A percentile compares a stretch with the other conserved stretches of the same genome.
These are phyloP conservation scores for Taiwanofungus camphoratus DNA, from an alignment of 1,284 basidiomycete species.

Conservation along the genomic window DNA sequence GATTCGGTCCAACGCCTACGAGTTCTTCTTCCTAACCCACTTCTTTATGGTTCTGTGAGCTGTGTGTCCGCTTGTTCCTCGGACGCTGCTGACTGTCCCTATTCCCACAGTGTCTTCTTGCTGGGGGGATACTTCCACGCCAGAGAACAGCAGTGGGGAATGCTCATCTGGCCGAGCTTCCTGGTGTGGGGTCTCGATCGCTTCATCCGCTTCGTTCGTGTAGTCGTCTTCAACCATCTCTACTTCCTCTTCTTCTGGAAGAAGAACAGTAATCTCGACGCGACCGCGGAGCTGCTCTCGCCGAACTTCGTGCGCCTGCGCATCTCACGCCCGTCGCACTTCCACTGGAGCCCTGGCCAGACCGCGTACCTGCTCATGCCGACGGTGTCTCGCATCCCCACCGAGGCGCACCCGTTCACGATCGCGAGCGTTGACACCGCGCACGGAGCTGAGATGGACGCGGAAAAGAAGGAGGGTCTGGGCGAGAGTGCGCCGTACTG, in stretches of 20 bases:
- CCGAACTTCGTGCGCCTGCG: slow-evolving; percentile 47
- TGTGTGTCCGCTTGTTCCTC: no score
- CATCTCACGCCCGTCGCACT: slow-evolving; percentile 34
- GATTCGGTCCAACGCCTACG: slow-evolving; percentile 19
- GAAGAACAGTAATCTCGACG: slow-evolving; percentile 28
- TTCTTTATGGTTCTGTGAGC: slow-evolving; percentile 22
- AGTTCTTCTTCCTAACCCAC: slow-evolving; percentile 24
- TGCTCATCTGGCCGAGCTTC: slow-evolving; percentile 50
- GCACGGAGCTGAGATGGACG: slow-evolving; percentile 3
- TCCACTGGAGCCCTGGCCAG: slow-evolving; percentile 47
- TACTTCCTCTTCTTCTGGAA: slow-evolving; percentile 29
- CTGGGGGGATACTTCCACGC: slow-evolving; percentile 32
- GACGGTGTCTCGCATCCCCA: slow-evolving; percentile 34
- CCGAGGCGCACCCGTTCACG: slow-evolving; percentile 53
- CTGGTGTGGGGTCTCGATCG: slow-evolving; percentile 66
- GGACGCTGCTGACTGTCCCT: no score
- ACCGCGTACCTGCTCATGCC: slow-evolving; percentile 43
- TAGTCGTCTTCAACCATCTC: slow-evolving; percentile 47
- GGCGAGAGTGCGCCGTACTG: slow-evolving; percentile 16
- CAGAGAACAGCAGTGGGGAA: slow-evolving; percentile 14
- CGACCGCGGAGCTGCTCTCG: slow-evolving; percentile 40
- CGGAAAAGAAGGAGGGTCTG: slow-evolving; percentile 7
- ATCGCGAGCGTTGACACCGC: slow-evolving; percentile 38
- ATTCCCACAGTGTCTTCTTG: slow-evolving; percentile 17
- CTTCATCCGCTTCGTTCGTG: slow-evolving; percentile 41